Base-by-base conservation (phyloP, 106 monocot species). In the Triglochin maritima region DNA sequence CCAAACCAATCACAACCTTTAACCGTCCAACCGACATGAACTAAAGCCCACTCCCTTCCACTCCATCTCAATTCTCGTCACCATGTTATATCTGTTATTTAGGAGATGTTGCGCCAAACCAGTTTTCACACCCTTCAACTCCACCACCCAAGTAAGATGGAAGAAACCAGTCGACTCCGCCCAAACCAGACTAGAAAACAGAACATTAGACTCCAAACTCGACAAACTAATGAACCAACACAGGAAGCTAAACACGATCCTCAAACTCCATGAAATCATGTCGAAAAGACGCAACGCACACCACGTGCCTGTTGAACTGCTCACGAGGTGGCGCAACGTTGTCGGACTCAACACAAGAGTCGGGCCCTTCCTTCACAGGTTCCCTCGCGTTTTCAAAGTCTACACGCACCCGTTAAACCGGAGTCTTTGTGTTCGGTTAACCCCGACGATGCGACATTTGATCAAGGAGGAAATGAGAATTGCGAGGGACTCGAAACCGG, bases 81-180 rank as follows among this genome's bases (percentile, higher is more conserved):
- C 44, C 41, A 11, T 62, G 3, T 0, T 62, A 11, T 62, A 12
- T 46, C 44, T 46, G 61, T 17, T 17, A 62, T 42, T n/a, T 45
- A 43, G 62, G 44, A 62, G 62, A 43, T 43, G 62, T 62, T 62
- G 41, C 4, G 15, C 47, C 49, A n/a, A 7, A 44, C 63, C 45
- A 13, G 4, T 42, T 3, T 77, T 76, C 57, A 76, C 72, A 1
- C 78, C 81, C 8, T 78, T 69, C 57, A 75, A 69, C 49, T 54
- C 45, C 8, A 56, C 59, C 45, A 60, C 62, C 7, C 86, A 81
- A 50, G 76, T 43, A 47, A 79, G 87, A 68, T 85, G 87, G 85
- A 85, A 76, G 58, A 87, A 85, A 49, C 79, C 92, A n/a, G 65
- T 81, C 17, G 77, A 87, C 67, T 85, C 87, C 9, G 92, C 87